A percentile compares a stretch with the other conserved stretches of the same genome.
Conservation (phyloP, 257 asterid species). For the Eucommia ulmoides region DNA sequence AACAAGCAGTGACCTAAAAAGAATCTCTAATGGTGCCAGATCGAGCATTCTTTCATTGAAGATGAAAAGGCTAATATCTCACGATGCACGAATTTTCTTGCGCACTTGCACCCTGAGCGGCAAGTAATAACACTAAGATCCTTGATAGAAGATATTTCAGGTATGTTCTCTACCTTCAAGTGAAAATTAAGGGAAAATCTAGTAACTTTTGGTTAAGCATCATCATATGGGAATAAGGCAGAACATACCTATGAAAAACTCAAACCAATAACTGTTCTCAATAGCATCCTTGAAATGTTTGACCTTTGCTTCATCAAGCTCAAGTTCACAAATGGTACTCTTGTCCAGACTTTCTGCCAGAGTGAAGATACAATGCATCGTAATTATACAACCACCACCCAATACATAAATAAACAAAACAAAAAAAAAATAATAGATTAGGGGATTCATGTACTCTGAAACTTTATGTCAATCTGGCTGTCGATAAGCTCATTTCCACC, state of each 20-base stretch:
- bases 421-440: neutral
- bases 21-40: no score
- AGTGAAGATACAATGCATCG: constrained; percentile 5
- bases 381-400: no score
- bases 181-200: neutral
- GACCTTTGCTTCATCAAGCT: constrained; percentile 41
- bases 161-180: no score
- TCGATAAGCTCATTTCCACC: constrained; percentile 99
- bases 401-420: neutral
- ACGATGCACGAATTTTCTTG: no score
- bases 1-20: no score
- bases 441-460: constrained; percentile 40
- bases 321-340: constrained; percentile 32
- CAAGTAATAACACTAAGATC: no score
- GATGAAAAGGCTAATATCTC: no score
- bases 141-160: no score
- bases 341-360: constrained; percentile 56
- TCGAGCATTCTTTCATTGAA: no score
- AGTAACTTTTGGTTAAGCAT: neutral
- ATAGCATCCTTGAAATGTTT: constrained; percentile 49
- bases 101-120: no score
- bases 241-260: constrained; percentile 46
- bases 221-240: neutral
- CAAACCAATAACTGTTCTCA: constrained; percentile 50
- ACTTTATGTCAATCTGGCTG: constrained; percentile 73